A percentile compares a stretch with the other conserved stretches of the same genome.
Evolutionary conservation across 106 monocot species (phyloP).

Genomic region (Amphibolis antarctica): DNA sequence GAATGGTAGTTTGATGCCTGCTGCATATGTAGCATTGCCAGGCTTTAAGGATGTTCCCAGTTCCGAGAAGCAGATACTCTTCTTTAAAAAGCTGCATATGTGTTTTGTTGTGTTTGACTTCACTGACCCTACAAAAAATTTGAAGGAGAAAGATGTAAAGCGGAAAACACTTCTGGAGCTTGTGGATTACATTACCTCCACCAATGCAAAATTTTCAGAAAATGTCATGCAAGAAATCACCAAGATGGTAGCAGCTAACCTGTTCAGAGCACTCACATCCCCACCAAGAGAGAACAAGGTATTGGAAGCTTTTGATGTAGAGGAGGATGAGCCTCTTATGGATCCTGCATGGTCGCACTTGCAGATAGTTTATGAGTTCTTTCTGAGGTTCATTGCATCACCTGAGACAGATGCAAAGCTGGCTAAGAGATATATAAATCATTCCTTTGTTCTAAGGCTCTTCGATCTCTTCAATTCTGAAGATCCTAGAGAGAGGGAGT

Average conservation of each 20-base stretch:
- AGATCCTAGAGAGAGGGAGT: no score
- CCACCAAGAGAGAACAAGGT: conserved; percentile 2
- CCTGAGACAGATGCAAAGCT: conserved; percentile 13
- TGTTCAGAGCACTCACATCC: neutral
- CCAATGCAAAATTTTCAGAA: conserved; percentile 22
- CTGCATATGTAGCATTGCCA: conserved; percentile 16
- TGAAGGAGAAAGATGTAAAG: conserved; percentile 30
- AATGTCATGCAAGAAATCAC: conserved; percentile 7
- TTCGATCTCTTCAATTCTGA: no score
- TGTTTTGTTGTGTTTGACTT: conserved; percentile 25
- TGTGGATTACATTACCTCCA: conserved; percentile 25
- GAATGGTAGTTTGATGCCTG: neutral
- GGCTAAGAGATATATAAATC: conserved; percentile 9
- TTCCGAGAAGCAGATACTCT: conserved; percentile 23
- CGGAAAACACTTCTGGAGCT: conserved; percentile 24
- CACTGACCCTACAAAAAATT: conserved; percentile 23
- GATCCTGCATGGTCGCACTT: conserved; percentile 15
- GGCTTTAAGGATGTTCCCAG: conserved; percentile 21
- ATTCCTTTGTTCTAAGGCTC: no score
- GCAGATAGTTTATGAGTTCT: conserved; percentile 14
- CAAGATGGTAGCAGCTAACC: neutral
- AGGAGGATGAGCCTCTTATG: conserved; percentile 12
- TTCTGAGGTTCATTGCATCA: conserved; percentile 14
- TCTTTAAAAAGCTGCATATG: conserved; percentile 18
- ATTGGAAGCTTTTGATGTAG: conserved; percentile 4